Conservation (phyloP, 78 protist species). For the Dictyostelium firmibasis region DNA sequence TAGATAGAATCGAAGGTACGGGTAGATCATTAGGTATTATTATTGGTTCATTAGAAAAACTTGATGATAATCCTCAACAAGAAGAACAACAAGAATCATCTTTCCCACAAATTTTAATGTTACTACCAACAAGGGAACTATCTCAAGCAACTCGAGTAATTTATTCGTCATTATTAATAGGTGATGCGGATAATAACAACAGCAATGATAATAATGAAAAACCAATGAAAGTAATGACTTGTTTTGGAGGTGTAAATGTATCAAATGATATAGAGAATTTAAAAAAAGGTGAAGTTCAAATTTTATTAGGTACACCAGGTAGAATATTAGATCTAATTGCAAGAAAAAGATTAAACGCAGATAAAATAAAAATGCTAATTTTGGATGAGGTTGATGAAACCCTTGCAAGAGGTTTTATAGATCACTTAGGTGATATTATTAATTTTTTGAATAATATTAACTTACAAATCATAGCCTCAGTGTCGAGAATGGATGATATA, state of each 20-base stretch:
- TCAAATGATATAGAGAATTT: neutral
- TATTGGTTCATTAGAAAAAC: neutral
- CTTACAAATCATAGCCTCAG: neutral
- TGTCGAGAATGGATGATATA: neutral
- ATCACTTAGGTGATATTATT: neutral
- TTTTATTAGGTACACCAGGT: conserved; percentile 15
- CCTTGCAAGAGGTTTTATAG: neutral
- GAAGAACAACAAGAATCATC: neutral
- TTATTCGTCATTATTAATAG: neutral
- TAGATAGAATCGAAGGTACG: neutral
- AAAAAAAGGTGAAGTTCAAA: neutral
- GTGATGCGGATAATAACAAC: neutral
- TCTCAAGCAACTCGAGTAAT: neutral
- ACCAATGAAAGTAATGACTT: neutral
- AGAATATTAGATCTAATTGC: neutral
- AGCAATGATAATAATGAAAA: no score
- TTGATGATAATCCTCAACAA: neutral
- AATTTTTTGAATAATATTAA: neutral
- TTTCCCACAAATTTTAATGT: neutral
- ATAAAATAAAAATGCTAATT: neutral
- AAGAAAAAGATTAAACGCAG: neutral
- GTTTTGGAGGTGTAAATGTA: neutral
- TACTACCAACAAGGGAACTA: neutral
- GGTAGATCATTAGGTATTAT: neutral
- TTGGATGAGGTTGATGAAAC: neutral